phyloP scores from a whole-genome alignment of 2,329 filamentous ascomycete genomes.

The Hypoxylon sp. region DNA sequence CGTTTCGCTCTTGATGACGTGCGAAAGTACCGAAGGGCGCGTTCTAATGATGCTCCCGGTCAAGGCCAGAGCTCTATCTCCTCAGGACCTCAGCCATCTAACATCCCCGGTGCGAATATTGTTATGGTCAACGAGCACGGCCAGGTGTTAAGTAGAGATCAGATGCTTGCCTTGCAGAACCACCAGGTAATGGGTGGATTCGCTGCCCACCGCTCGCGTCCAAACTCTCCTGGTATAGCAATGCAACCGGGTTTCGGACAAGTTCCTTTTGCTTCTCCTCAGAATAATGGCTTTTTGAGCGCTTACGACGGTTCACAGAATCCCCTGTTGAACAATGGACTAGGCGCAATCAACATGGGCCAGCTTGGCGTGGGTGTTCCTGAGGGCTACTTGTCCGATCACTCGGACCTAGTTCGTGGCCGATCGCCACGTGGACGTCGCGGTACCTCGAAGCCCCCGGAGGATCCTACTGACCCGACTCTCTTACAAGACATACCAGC shows the following conservation, averaged over 20 bases:
- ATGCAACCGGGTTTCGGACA: slow-evolving; percentile 77
- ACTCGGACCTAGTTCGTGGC: slow-evolving; percentile 90
- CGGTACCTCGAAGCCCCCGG: slow-evolving; percentile 96
- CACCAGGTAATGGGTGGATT: slow-evolving; percentile 73
- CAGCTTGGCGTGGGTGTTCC: slow-evolving; percentile 78
- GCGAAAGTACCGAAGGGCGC: slow-evolving; percentile 92
- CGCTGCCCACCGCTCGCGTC: slow-evolving; percentile 82
- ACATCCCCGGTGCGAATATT: slow-evolving; percentile 80
- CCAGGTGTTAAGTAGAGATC: slow-evolving; percentile 87
- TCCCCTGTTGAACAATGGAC: slow-evolving; percentile 77
- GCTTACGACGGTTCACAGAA: slow-evolving; percentile 82
- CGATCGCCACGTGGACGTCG: slow-evolving; percentile 92
- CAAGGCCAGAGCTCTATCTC: slow-evolving; percentile 74
- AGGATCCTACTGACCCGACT: slow-evolving; percentile 93
- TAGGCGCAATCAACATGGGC: slow-evolving; percentile 79
- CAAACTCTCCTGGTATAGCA: slow-evolving; percentile 88
- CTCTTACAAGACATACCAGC: slow-evolving; percentile 95
- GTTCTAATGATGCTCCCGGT: slow-evolving; percentile 86
- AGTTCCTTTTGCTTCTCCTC: slow-evolving; percentile 85
- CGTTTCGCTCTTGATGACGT: slow-evolving; percentile 97
- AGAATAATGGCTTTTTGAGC: slow-evolving; percentile 93
- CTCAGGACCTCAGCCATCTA: slow-evolving; percentile 73
- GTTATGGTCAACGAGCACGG: slow-evolving; percentile 97
- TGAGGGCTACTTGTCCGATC: slow-evolving; percentile 93
- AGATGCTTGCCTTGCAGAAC: slow-evolving; percentile 84